Conservation (phyloP, 2,329 filamentous ascomycete genomes). For the Fusarium penzigii region DNA sequence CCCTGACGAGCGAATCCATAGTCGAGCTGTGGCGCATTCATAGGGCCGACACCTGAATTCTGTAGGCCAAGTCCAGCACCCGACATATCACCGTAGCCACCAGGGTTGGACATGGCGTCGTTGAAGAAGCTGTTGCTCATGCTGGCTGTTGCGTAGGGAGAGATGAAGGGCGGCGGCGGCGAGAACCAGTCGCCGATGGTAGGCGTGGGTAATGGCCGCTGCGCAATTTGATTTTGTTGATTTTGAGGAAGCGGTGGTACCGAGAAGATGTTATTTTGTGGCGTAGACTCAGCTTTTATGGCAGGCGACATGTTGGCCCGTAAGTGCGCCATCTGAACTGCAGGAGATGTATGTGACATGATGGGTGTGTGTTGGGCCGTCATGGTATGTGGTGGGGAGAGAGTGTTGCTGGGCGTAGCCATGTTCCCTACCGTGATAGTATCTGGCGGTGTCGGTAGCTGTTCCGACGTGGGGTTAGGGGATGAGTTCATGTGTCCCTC, state of each 20-base stretch:
- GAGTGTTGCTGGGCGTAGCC: slow-evolving; percentile 31
- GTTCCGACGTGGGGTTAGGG: slow-evolving; percentile 33
- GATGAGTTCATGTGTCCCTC: slow-evolving; percentile 31
- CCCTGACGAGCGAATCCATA: slow-evolving; percentile 58
- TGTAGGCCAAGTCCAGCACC: slow-evolving; percentile 36
- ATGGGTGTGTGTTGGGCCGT: slow-evolving; percentile 33
- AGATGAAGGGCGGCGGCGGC: slow-evolving; percentile 53
- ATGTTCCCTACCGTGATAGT: slow-evolving; percentile 36
- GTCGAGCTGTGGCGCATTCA: slow-evolving; percentile 28
- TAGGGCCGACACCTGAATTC: slow-evolving; percentile 28
- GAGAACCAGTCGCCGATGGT: slow-evolving; percentile 55
- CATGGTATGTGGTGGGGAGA: slow-evolving; percentile 41
- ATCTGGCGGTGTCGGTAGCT: slow-evolving; percentile 47
- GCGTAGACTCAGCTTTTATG: slow-evolving; percentile 27
- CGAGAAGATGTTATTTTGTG: slow-evolving; percentile 38
- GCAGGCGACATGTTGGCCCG: slow-evolving; percentile 37
- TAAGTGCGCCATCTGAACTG: slow-evolving; percentile 18
- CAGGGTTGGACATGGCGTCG: slow-evolving; percentile 31
- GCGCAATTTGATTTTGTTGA: slow-evolving; percentile 39
- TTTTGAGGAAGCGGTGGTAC: slow-evolving; percentile 41
- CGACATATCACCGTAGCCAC: slow-evolving; percentile 32
- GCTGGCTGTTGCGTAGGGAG: slow-evolving; percentile 51
- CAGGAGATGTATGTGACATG: slow-evolving; percentile 32
- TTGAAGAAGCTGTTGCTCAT: slow-evolving; percentile 46
- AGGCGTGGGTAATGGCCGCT: slow-evolving; percentile 44